These are phyloP conservation scores for Parietaria judaica DNA, from an alignment of 306 rosid genomes.

Conservation along the genomic window DNA sequence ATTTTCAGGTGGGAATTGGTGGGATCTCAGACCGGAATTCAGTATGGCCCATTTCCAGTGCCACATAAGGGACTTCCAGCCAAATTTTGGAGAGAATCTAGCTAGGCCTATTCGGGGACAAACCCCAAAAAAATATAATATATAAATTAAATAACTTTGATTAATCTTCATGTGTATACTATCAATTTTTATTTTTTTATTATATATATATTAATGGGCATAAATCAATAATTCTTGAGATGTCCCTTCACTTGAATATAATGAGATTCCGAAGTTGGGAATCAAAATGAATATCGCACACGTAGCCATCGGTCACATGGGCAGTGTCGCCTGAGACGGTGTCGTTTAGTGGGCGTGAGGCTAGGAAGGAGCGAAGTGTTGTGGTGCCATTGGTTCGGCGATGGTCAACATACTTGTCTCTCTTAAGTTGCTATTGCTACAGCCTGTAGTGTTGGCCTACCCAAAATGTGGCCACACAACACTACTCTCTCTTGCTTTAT, in stretches of 20 bases:
- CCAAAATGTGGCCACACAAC: neutral
- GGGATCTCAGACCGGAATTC: conserved; percentile 58
- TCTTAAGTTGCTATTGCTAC: neutral
- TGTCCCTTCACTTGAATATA: no score
- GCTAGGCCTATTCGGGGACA: neutral
- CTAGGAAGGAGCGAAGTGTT: conserved; percentile 2
- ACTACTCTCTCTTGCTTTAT: neutral
- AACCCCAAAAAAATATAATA: no score
- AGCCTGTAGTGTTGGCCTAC: neutral
- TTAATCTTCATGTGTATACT: no score
- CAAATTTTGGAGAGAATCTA: conserved; percentile 64
- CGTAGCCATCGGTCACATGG: neutral
- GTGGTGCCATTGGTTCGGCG: neutral
- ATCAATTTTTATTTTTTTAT: neutral
- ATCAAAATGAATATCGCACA: neutral
- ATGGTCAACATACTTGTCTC: neutral
- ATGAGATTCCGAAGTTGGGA: no score
- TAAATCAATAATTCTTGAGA: no score
- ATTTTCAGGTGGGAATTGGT: conserved; percentile 66
- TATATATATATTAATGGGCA: neutral
- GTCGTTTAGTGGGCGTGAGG: neutral
- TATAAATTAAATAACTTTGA: no score
- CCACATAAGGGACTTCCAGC: conserved; percentile 73
- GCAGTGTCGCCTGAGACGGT: neutral
- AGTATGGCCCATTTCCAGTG: conserved; percentile 80